Evolutionary conservation across 768 basidiomycete genomes (phyloP).

Genomic region (Glaciozyma antarctica): DNA sequence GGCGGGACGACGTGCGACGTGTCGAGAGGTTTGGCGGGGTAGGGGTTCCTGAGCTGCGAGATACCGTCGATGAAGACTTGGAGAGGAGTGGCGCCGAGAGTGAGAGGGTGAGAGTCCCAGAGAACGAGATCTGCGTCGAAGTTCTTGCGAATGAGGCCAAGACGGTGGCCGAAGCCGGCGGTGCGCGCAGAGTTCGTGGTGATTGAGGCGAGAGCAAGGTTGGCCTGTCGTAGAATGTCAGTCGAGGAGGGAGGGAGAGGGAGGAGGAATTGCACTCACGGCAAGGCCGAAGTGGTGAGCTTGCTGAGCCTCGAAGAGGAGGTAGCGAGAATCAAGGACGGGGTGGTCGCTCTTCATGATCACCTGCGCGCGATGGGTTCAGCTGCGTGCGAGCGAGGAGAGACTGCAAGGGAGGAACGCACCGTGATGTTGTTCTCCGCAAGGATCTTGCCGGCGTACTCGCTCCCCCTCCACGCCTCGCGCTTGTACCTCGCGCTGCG

Average conservation of each 20-base stretch:
- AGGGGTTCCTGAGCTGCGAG: constrained; percentile 46
- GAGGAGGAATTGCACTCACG: neutral
- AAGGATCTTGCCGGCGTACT: constrained; percentile 68
- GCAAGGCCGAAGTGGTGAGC: constrained; percentile 38
- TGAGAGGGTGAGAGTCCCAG: constrained; percentile 56
- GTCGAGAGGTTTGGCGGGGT: constrained; percentile 4
- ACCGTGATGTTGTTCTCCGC: constrained; percentile 46
- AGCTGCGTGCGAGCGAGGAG: neutral
- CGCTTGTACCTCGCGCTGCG: constrained; percentile 48
- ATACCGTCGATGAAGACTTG: constrained; percentile 84
- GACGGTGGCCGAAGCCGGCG: constrained; percentile 63
- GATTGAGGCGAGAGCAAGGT: constrained; percentile 49
- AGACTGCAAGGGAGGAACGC: neutral
- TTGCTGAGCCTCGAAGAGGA: constrained; percentile 76
- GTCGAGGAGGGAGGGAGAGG: neutral
- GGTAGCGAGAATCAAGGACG: constrained; percentile 55
- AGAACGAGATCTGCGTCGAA: constrained; percentile 54
- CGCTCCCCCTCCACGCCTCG: constrained; percentile 70
- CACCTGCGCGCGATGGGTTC: neutral
- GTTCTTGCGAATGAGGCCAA: constrained; percentile 61
- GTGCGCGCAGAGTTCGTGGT: constrained; percentile 62
- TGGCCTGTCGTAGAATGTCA: constrained; percentile 32
- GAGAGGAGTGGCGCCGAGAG: constrained; percentile 64
- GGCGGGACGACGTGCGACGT: constrained; percentile 36
- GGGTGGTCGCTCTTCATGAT: constrained; percentile 39